Conservation (phyloP, 2,329 filamentous ascomycete species). For the Elsinoe ampelina region DNA sequence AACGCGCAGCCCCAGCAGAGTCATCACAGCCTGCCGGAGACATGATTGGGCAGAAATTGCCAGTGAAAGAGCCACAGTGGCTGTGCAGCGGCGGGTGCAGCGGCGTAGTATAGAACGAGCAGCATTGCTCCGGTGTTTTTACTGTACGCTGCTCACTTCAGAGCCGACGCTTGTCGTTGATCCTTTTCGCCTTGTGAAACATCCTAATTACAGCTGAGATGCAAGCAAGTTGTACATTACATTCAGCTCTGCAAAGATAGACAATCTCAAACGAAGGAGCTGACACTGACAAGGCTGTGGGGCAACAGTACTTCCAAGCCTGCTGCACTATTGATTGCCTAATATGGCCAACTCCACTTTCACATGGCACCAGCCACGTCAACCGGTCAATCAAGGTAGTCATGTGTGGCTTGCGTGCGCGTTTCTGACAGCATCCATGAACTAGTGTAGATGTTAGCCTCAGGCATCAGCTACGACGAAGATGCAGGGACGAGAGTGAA, state of each 20-base stretch:
- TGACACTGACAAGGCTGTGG: neutral
- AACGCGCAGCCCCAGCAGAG: neutral
- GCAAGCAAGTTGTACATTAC: too few relatives aligned
- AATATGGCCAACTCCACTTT: neutral
- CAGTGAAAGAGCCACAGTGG: neutral
- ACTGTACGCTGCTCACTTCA: neutral
- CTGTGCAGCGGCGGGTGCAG: too few relatives aligned
- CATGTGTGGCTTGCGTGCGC: neutral
- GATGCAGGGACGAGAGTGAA: neutral
- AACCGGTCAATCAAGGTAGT: neutral
- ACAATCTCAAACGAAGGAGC: neutral
- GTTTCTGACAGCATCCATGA: neutral
- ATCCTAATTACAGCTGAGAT: neutral
- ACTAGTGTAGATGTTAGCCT: neutral
- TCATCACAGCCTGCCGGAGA: too few relatives aligned
- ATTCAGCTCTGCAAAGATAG: neutral
- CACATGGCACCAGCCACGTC: neutral
- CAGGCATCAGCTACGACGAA: neutral
- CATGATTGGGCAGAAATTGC: too few relatives aligned
- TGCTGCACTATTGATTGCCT: constrained; percentile 2
- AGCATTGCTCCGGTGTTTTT: neutral
- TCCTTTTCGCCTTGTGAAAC: neutral
- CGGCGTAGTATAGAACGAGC: too few relatives aligned
- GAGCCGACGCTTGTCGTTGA: too few relatives aligned
- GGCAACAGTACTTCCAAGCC: neutral